Conservation (phyloP, 1,284 basidiomycete species). For the Heterobasidion irregulare region DNA sequence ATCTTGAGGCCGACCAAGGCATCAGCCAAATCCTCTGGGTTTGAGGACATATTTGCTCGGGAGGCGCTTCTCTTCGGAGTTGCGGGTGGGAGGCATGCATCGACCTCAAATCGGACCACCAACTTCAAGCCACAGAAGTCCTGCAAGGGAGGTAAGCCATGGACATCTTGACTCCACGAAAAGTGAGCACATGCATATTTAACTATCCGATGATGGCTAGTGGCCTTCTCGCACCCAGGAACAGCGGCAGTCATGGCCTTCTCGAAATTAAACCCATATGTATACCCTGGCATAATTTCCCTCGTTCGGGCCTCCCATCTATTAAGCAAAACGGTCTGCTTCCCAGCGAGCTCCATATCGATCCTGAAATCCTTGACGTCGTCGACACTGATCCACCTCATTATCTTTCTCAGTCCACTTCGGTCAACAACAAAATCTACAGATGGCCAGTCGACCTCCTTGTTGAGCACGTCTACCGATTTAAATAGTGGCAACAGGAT, state of each 20-base stretch:
- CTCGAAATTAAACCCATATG: conserved; percentile 41
- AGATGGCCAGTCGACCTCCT: conserved; percentile 32
- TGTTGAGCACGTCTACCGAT: conserved; percentile 33
- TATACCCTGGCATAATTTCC: conserved; percentile 23
- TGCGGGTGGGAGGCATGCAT: conserved; percentile 16
- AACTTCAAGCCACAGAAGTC: conserved; percentile 21
- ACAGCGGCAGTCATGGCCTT: conserved; percentile 26
- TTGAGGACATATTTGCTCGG: neutral
- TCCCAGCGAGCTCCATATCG: conserved; percentile 29
- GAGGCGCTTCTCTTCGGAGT: neutral
- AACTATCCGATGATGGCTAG: conserved; percentile 4
- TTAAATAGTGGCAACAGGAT: conserved; percentile 39
- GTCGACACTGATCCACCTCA: conserved; percentile 35
- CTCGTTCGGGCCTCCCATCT: conserved; percentile 33
- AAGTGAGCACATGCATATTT: conserved; percentile 5
- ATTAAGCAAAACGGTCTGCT: conserved; percentile 42
- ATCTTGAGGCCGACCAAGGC: conserved; percentile 22
- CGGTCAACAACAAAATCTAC: conserved; percentile 52
- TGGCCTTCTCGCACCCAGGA: conserved; percentile 1
- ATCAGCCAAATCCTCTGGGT: conserved; percentile 23
- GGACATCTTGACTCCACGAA: neutral
- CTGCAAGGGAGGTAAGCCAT: conserved; percentile 6
- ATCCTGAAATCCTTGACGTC: neutral
- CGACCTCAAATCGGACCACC: conserved; percentile 24
- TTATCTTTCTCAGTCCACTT: conserved; percentile 46